Evolutionary conservation across 1,139 yeast genomes (phyloP).

Genomic region (Sugiyamaella grinbergsii): DNA sequence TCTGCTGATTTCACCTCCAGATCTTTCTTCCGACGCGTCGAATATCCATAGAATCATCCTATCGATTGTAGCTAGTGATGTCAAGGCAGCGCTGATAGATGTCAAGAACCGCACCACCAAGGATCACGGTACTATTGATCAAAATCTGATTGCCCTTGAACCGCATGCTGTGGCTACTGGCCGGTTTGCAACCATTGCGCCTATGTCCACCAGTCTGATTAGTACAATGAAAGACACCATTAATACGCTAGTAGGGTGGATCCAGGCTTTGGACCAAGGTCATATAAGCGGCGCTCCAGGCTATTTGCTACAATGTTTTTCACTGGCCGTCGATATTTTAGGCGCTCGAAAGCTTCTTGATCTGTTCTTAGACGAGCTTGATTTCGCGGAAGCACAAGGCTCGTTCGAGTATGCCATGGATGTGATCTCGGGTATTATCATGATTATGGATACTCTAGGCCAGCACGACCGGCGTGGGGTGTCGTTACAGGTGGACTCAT

Average conservation of each 20-base stretch:
- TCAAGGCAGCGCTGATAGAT: constrained; percentile 31
- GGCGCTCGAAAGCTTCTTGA: constrained; percentile 54
- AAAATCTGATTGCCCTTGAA: constrained; percentile 21
- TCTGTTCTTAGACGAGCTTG: constrained; percentile 35
- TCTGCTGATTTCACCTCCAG: constrained; percentile 41
- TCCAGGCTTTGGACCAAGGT: constrained; percentile 31
- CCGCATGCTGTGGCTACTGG: constrained; percentile 19
- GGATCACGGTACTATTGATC: constrained; percentile 19
- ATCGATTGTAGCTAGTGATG: constrained; percentile 38
- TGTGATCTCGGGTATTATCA: constrained; percentile 28
- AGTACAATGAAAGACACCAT: constrained; percentile 34
- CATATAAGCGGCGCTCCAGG: constrained; percentile 35
- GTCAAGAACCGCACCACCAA: constrained; percentile 22
- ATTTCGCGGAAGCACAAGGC: constrained; percentile 34
- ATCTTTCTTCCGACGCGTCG: constrained; percentile 42
- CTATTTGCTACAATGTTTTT: constrained; percentile 55
- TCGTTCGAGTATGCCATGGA: constrained; percentile 32
- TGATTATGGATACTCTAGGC: constrained; percentile 23
- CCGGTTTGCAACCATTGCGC: constrained; percentile 11
- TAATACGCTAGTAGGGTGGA: constrained; percentile 34
- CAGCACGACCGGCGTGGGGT: constrained; percentile 12
- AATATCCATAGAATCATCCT: constrained; percentile 44
- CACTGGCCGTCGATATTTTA: constrained; percentile 50
- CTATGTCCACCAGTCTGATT: constrained; percentile 14
- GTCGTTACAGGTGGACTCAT: constrained; percentile 16